Percentiles rank a stretch among this genome's conserved stretches.
These are phyloP conservation scores for Linum usitatissimum DNA, from an alignment of 345 rosid species.

Conservation along the genomic window DNA sequence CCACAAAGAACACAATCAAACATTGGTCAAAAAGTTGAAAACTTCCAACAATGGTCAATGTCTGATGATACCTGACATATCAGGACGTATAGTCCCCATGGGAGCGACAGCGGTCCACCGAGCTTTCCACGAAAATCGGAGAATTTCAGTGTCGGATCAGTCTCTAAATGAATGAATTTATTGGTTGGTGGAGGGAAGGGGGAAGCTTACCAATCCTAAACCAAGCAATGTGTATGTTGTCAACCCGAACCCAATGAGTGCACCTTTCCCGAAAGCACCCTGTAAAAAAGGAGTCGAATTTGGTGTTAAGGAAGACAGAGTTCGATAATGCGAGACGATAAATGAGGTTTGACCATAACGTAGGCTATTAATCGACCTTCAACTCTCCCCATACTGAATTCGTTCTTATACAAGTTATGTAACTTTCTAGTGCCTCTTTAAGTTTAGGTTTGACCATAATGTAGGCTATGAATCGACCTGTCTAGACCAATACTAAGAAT, in stretches of 20 bases:
- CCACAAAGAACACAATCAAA: not conserved
- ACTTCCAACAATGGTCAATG: too few relatives aligned
- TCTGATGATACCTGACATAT: slow-evolving; percentile 65
- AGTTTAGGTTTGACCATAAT: too few relatives aligned
- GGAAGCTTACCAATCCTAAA: slow-evolving; percentile 63
- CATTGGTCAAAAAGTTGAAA: not conserved
- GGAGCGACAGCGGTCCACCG: slow-evolving; percentile 88
- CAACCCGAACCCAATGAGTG: slow-evolving; percentile 60
- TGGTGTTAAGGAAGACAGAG: not conserved
- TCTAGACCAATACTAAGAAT: too few relatives aligned
- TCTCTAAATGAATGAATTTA: not conserved
- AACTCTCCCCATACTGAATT: not conserved
- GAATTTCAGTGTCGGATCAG: not conserved
- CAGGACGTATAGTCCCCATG: slow-evolving; percentile 87
- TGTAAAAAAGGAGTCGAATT: slow-evolving; percentile 15
- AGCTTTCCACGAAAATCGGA: slow-evolving; percentile 30
- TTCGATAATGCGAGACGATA: too few relatives aligned
- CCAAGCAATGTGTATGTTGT: slow-evolving; percentile 76
- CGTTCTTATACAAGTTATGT: slow-evolving; percentile 1
- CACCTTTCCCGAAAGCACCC: slow-evolving; percentile 81
- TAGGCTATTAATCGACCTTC: too few relatives aligned
- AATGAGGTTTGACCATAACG: too few relatives aligned
- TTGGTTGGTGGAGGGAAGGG: too few relatives aligned
- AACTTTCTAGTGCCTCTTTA: not conserved
- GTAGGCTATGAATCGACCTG: too few relatives aligned